A percentile compares a stretch with the other conserved stretches of the same genome.
These are phyloP conservation scores for Ustilago cynodontis DNA, from an alignment of 1,284 basidiomycete species.

Conservation along the genomic window DNA sequence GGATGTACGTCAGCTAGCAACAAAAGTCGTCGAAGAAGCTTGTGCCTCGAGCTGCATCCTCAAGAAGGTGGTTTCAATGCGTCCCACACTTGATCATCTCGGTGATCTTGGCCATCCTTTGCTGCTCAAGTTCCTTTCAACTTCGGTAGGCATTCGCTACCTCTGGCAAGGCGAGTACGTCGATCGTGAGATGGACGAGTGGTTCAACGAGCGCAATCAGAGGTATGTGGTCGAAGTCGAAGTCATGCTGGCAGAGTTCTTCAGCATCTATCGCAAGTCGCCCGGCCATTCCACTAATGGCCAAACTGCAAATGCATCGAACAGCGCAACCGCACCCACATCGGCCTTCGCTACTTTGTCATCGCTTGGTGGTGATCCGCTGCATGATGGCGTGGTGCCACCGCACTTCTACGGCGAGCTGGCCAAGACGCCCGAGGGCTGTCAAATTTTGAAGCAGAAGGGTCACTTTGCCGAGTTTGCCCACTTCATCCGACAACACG, in stretches of 20 bases:
- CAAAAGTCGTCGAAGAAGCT: constrained; percentile 87
- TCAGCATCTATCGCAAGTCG: constrained; percentile 74
- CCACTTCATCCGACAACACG: constrained; percentile 88
- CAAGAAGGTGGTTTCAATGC: constrained; percentile 91
- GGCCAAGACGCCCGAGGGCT: constrained; percentile 93
- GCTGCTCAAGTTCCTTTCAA: constrained; percentile 90
- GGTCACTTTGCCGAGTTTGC: constrained; percentile 93
- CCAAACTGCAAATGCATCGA: constrained; percentile 4
- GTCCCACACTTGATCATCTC: constrained; percentile 92
- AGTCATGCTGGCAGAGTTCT: constrained; percentile 81
- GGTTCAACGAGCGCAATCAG: constrained; percentile 86
- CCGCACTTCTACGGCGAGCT: constrained; percentile 98
- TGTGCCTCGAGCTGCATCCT: constrained; percentile 86
- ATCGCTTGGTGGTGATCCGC: background rate
- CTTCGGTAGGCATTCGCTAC: constrained; percentile 89
- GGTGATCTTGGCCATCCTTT: constrained; percentile 91
- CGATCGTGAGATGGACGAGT: constrained; percentile 91
- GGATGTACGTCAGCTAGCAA: constrained; percentile 89
- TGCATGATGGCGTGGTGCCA: constrained; percentile 82
- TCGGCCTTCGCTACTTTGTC: constrained; percentile 11
- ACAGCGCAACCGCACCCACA: constrained; percentile 2
- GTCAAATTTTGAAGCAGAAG: constrained; percentile 86
- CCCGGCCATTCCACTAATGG: constrained; percentile 1
- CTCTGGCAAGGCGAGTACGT: constrained; percentile 92
- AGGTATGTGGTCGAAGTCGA: constrained; percentile 89